Evolutionary conservation across 768 basidiomycete species (phyloP), one percentile per base, ranked within the genome.

Genomic region (Suillus discolor): DNA sequence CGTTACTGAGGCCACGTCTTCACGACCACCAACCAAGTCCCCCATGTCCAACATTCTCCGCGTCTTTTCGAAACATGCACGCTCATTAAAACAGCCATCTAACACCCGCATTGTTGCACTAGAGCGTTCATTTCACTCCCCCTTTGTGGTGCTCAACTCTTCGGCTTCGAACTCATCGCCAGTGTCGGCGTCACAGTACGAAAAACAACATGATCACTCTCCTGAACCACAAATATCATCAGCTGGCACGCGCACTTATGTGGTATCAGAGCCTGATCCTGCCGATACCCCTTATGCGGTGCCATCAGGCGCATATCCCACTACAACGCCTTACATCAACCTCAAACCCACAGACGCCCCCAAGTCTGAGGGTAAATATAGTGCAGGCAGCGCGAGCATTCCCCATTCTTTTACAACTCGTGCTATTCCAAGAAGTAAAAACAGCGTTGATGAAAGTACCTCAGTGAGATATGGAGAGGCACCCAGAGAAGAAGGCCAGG

Each of bases 201-300:
- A 91, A 74, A 91, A 91, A 73, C 83, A 89, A 70, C 70, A 77
- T 64, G 86, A 89, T 69, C 74, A 75, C 68, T 79, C 83, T 28
- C 71, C 82, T 41, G 87, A 89, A 70, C 84, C 85, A 1, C 73
- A 80, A 65, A 55, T 77, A 25, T 75, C 82, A 2, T 76, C 75
- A 44, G 74, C 79, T 42, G 87, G 85, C 41, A 81, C 82, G 38
- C 87, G 83, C 65, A 89, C 87, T 41, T 89, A 92, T 71, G 89
- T 92, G 68, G 90, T 91, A 68, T 90, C 89, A 39, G 82, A 89
- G 73, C 90, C 90, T 45, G 89, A 91, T 76, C 82, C 85, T 41
- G 79, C 85, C 64, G 74, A 87, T 63, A 83, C 81, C 51, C 84
- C 85, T 39, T 91, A 90, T 70, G 79, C 84, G 69, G 89, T 92